phyloP scores from a whole-genome alignment of 495 filamentous ascomycete species.

The Penicillium argentinense region DNA sequence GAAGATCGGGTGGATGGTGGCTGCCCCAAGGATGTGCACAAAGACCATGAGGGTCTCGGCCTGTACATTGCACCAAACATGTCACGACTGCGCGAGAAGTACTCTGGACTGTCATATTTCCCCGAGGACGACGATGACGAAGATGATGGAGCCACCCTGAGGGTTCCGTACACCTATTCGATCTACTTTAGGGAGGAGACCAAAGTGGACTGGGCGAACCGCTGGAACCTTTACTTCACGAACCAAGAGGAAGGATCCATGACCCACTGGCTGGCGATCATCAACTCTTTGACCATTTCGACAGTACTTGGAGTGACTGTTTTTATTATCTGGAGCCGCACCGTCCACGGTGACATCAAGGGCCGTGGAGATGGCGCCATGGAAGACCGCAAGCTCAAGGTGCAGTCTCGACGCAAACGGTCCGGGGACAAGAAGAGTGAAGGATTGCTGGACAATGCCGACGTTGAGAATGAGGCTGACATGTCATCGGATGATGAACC shows the following conservation, averaged over 20 bases:
- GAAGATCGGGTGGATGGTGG: conserved; percentile 59
- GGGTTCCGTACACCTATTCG: conserved; percentile 87
- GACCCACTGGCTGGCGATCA: conserved; percentile 90
- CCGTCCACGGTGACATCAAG: conserved; percentile 79
- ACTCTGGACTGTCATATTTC: conserved; percentile 60
- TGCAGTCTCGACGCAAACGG: conserved; percentile 48
- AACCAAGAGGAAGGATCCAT: conserved; percentile 83
- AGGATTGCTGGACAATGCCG: conserved; percentile 63
- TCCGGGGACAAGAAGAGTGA: conserved; percentile 54
- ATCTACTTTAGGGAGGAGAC: conserved; percentile 90
- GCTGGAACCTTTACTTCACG: conserved; percentile 93
- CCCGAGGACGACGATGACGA: conserved; percentile 54
- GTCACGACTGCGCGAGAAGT: conserved; percentile 55
- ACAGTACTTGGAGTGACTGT: conserved; percentile 80
- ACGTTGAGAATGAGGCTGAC: conserved; percentile 61
- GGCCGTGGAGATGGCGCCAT: conserved; percentile 60
- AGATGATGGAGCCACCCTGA: conserved; percentile 69
- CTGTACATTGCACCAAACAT: conserved; percentile 64
- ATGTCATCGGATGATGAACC: conserved; percentile 71
- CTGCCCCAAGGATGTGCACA: conserved; percentile 66
- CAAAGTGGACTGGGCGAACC: conserved; percentile 77
- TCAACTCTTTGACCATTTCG: conserved; percentile 87
- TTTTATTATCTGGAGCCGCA: conserved; percentile 81
- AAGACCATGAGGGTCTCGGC: conserved; percentile 63
- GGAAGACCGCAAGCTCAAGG: conserved; percentile 67